Conservation (phyloP, 345 rosid genomes). For the Noccaea bulbosa region DNA sequence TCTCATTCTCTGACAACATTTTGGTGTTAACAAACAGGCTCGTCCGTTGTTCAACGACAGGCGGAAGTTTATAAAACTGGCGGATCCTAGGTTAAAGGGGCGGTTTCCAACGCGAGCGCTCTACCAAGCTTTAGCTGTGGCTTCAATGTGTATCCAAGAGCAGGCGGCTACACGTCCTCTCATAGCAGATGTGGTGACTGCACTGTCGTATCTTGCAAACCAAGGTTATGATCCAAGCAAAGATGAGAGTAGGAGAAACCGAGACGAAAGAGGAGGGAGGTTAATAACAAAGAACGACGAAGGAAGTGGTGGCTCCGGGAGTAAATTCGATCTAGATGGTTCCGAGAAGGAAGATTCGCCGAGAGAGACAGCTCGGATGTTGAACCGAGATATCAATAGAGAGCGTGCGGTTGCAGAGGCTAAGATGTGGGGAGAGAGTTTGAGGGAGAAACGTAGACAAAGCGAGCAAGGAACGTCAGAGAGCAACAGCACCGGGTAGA, state of each 20-base stretch:
- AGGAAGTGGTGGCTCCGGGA: constrained; percentile 75
- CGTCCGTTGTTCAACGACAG: constrained; percentile 86
- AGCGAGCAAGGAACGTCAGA: constrained; percentile 56
- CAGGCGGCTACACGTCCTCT: constrained; percentile 96
- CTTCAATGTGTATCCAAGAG: constrained; percentile 98
- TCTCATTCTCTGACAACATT: neutral
- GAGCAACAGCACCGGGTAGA: constrained; percentile 42
- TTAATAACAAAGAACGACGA: constrained; percentile 63
- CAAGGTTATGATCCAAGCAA: constrained; percentile 75
- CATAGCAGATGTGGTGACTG: constrained; percentile 92
- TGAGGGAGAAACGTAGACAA: constrained; percentile 85
- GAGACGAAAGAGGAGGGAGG: constrained; percentile 65
- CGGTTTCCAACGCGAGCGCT: constrained; percentile 87
- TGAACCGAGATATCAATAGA: constrained; percentile 77
- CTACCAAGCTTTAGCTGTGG: constrained; percentile 94
- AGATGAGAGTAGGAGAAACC: constrained; percentile 55
- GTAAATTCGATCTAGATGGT: constrained; percentile 75
- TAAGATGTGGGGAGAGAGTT: constrained; percentile 97
- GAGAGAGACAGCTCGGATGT: constrained; percentile 64
- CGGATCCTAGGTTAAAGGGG: constrained; percentile 80
- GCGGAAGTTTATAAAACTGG: constrained; percentile 74
- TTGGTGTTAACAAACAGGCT: constrained; percentile 64
- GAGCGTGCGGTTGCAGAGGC: constrained; percentile 97
- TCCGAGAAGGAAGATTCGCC: constrained; percentile 94
- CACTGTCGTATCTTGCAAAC: constrained; percentile 89